Evolutionary conservation across 1,139 yeast species (phyloP).

Genomic region (Entelexis sorbosivorans): DNA sequence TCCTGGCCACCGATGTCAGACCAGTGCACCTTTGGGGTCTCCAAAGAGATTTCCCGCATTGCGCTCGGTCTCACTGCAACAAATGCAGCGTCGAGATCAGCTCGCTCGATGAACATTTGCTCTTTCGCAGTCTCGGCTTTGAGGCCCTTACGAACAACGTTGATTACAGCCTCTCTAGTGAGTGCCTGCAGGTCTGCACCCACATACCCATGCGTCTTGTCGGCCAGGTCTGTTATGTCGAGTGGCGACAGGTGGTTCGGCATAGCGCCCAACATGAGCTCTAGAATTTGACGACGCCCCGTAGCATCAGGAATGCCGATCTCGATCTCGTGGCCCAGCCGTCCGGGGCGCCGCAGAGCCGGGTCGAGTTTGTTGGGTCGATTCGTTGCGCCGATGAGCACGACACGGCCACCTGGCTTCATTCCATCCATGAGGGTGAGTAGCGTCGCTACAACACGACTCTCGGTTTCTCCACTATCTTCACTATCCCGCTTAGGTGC

Average conservation of each 20-base stretch:
- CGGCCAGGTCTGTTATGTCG: slow-evolving; percentile 50
- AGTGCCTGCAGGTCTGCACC: slow-evolving; percentile 90
- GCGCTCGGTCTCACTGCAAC: slow-evolving; percentile 85
- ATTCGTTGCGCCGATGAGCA: slow-evolving; percentile 73
- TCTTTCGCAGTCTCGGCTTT: slow-evolving; percentile 32
- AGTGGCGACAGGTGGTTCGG: slow-evolving; percentile 46
- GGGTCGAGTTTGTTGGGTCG: slow-evolving; percentile 75
- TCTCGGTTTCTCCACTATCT: slow-evolving; percentile 81
- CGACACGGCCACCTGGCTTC: slow-evolving; percentile 58
- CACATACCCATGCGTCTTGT: slow-evolving; percentile 89
- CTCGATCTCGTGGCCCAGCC: slow-evolving; percentile 92
- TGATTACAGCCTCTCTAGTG: slow-evolving; percentile 80
- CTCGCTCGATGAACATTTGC: slow-evolving; percentile 33
- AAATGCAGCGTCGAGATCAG: slow-evolving; percentile 58
- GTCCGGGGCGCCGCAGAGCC: slow-evolving; percentile 82
- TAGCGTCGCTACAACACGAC: slow-evolving; percentile 79
- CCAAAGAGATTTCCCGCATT: slow-evolving; percentile 88
- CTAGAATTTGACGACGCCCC: slow-evolving; percentile 78
- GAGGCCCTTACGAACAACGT: slow-evolving; percentile 57
- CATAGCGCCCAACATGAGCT: slow-evolving; percentile 53
- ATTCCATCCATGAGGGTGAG: slow-evolving; percentile 84
- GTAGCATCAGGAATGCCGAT: slow-evolving; percentile 95
- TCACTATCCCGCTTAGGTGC: slow-evolving; percentile 75
- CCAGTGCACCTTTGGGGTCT: slow-evolving; percentile 92
- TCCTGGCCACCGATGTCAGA: slow-evolving; percentile 93